Evolutionary conservation across 2,329 filamentous ascomycete genomes (phyloP).

Genomic region (Periconia sp.): DNA sequence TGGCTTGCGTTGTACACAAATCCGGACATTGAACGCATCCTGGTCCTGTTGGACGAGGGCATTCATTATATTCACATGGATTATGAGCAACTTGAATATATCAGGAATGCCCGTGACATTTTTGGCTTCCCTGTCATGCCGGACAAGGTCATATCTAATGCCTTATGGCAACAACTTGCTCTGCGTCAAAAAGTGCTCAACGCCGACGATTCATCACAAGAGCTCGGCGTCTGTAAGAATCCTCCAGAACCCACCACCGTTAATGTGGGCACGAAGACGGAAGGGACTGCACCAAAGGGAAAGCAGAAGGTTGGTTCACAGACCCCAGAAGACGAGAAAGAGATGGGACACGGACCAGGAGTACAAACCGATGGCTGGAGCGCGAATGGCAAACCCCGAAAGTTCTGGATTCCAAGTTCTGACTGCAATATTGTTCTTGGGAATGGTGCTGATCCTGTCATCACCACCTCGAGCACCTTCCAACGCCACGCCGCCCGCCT

Average conservation of each 20-base stretch:
- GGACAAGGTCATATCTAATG: slow-evolving; percentile 57
- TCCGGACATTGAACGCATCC: slow-evolving; percentile 56
- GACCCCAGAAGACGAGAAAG: slow-evolving; percentile 15
- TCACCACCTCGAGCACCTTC: slow-evolving; percentile 50
- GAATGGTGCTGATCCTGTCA: slow-evolving; percentile 55
- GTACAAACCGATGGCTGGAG: slow-evolving; percentile 56
- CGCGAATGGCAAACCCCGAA: slow-evolving; percentile 55
- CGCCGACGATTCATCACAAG: slow-evolving; percentile 53
- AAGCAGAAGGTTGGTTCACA: slow-evolving; percentile 40
- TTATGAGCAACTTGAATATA: slow-evolving; percentile 60
- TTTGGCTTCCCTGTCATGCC: slow-evolving; percentile 58
- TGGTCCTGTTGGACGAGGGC: slow-evolving; percentile 60
- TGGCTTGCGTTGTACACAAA: slow-evolving; percentile 57
- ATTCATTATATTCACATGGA: slow-evolving; percentile 63
- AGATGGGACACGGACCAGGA: slow-evolving; percentile 23
- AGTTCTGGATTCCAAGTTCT: slow-evolving; percentile 59
- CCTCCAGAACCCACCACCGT: slow-evolving; percentile 40
- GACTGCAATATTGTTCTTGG: slow-evolving; percentile 61
- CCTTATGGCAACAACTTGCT: slow-evolving; percentile 61
- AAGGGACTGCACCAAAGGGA: slow-evolving; percentile 43
- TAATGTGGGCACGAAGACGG: slow-evolving; percentile 16
- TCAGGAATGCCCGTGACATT: slow-evolving; percentile 53
- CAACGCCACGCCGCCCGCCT: slow-evolving; percentile 51
- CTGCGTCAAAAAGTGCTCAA: slow-evolving; percentile 59
- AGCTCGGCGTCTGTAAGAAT: slow-evolving; percentile 53